Evolutionary conservation across 2,329 filamentous ascomycete genomes (phyloP).

Genomic region (Clarireedia hainanense): DNA sequence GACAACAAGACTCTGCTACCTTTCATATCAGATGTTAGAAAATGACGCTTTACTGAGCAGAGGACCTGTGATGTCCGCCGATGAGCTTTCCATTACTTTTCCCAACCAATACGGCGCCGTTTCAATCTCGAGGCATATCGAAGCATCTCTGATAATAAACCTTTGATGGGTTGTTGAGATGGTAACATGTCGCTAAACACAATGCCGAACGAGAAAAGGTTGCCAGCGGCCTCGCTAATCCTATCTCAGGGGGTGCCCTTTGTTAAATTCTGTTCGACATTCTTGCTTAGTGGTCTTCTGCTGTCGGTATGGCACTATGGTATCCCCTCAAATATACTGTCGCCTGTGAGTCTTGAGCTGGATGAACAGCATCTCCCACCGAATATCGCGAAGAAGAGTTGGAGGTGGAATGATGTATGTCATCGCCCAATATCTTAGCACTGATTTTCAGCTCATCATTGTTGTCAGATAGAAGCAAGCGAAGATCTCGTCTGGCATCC

Average conservation of each 20-base stretch:
- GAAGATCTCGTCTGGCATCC: conserved; percentile 19
- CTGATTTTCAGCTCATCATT: not conserved
- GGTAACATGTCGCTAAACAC: not conserved
- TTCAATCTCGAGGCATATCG: not conserved
- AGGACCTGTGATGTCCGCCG: too few relatives aligned
- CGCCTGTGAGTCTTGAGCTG: not conserved
- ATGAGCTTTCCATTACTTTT: too few relatives aligned
- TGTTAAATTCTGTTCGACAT: not conserved
- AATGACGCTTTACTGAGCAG: too few relatives aligned
- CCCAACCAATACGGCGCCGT: not conserved
- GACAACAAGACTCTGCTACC: too few relatives aligned
- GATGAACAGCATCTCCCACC: not conserved
- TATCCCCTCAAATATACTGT: not conserved
- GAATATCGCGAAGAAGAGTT: not conserved
- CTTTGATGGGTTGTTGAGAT: not conserved
- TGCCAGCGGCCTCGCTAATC: not conserved
- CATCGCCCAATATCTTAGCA: too few relatives aligned
- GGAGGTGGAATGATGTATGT: not conserved
- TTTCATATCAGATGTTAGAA: too few relatives aligned
- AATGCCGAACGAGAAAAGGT: not conserved
- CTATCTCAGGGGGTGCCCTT: not conserved
- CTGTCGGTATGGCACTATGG: not conserved
- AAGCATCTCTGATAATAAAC: not conserved
- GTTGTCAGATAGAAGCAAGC: not conserved
- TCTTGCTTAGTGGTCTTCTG: not conserved